phyloP scores from a whole-genome alignment of 208 protist genomes.

The Leishmania amazonensis region DNA sequence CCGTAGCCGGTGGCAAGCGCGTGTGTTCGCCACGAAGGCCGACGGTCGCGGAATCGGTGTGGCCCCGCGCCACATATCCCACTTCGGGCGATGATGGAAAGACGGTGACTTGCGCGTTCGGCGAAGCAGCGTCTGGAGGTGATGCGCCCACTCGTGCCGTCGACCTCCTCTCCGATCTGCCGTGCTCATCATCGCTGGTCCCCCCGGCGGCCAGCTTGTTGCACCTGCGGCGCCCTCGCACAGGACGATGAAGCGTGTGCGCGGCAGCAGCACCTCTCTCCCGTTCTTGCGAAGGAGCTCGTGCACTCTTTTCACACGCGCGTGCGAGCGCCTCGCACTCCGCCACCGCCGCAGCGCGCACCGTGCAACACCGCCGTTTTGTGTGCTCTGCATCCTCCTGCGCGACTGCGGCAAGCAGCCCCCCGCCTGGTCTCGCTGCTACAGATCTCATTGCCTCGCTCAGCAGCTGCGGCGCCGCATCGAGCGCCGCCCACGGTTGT shows the following conservation, averaged over 20 bases:
- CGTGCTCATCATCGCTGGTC: neutral
- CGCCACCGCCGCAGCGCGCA: slow-evolving; percentile 2
- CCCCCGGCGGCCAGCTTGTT: neutral
- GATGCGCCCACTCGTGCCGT: neutral
- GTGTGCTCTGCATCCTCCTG: neutral
- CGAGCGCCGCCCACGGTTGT: neutral
- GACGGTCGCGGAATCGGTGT: neutral
- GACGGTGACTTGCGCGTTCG: neutral
- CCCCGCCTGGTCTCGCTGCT: neutral
- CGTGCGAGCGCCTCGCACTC: neutral
- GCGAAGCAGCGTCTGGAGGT: neutral
- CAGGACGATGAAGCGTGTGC: neutral
- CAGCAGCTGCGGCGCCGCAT: slow-evolving; percentile 1
- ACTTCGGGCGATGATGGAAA: neutral
- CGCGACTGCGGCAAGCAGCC: neutral
- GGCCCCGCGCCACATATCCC: neutral
- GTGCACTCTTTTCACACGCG: neutral
- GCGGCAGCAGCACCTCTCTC: neutral
- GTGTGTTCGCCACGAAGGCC: neutral
- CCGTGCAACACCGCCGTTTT: neutral
- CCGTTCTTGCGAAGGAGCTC: neutral
- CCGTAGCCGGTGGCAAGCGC: neutral
- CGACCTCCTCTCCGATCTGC: neutral
- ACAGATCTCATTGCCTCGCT: neutral
- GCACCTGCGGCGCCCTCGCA: neutral